A percentile compares a stretch with the other conserved stretches of the same genome.
phyloP scores from a whole-genome alignment of 192 early-diverging fungal genomes.

The Coemansia sp. region DNA sequence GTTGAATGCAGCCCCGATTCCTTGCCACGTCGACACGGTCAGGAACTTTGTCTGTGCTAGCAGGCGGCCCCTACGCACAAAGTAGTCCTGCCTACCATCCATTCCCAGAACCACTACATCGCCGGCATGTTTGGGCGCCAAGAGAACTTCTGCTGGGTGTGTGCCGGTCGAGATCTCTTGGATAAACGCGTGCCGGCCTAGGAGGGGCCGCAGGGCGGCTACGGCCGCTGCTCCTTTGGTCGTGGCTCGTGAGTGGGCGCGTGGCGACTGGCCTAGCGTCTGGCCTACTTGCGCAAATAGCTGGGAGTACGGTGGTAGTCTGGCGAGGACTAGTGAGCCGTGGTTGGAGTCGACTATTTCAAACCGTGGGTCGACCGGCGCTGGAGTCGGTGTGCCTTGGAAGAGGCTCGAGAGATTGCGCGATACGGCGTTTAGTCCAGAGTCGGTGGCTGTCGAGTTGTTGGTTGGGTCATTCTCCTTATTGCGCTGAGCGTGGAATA shows the following conservation, averaged over 20 bases:
- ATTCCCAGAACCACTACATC: constrained; percentile 67
- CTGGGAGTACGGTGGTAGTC: constrained; percentile 44
- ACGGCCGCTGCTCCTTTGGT: constrained; percentile 22
- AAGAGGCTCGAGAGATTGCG: constrained; percentile 24
- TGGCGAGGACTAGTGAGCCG: constrained; percentile 29
- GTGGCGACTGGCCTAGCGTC: constrained; percentile 32
- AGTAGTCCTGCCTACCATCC: constrained; percentile 59
- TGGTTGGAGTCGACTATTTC: constrained; percentile 26
- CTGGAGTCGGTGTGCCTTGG: constrained; percentile 21
- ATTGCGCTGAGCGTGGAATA: constrained; percentile 10
- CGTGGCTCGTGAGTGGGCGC: constrained; percentile 16
- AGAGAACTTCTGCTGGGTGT: constrained; percentile 63
- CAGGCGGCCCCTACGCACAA: constrained; percentile 64
- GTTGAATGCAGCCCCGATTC: constrained; percentile 47
- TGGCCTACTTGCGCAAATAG: constrained; percentile 36
- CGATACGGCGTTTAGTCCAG: not conserved
- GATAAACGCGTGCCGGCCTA: constrained; percentile 38
- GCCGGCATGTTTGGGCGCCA: constrained; percentile 64
- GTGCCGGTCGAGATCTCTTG: constrained; percentile 57
- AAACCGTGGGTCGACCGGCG: constrained; percentile 37
- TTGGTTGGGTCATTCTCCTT: not conserved
- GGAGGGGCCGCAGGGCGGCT: constrained; percentile 29
- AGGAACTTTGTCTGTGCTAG: constrained; percentile 58
- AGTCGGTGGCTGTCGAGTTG: not conserved
- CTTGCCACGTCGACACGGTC: constrained; percentile 36